Base-by-base conservation (phyloP, 2,329 filamentous ascomycete species). In the Epichloe hybrida region DNA sequence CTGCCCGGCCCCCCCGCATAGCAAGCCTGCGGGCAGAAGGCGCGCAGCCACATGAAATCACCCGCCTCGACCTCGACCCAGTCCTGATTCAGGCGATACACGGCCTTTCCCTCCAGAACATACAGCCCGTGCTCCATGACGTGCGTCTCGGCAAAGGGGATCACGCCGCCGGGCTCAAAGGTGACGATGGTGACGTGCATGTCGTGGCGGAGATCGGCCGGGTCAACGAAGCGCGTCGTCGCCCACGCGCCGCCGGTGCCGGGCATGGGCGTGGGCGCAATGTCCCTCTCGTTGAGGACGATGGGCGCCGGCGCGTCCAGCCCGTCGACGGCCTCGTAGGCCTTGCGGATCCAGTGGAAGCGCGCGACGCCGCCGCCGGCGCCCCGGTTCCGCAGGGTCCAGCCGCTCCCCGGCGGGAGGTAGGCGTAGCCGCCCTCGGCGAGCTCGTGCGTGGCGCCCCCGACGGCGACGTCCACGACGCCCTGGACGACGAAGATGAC, bases 41-140 rank as follows among this genome's bases (percentile, higher is more conserved):
- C 50, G 9, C 50, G 43, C 50, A 52, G 20, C 50, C 50, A 52
- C 50, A 52, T 52, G 37, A 52, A 52, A n/a, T 52, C 50, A 9
- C 50, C 50, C 1, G 50, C 50, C 37, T 52, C 50, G 12, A 52
- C 50, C 37, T 52, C 50, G 20, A 52, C 50, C 50, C 50, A 52
- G 37, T 49, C 50, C 41, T 46, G 50, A 6, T 52, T 52, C 11
- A 52, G 47, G 3, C 50, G 46, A n/a, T 52, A 52, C 8, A 52
- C 50, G 7, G 50, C 50, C 23, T 52, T 52, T 21, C 50, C 50
- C 27, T 52, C 46, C 8, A 52, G 46, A 4, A 52, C 50, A 12
- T 52, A 52, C n/a, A 52, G 50, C 1, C 50, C 50, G 15, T 52
- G 50, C 47, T 52, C 50, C 50, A 52, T 52, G 27, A 52, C 50